Percentiles rank a stretch among this genome's conserved stretches.
Evolutionary conservation across 208 protist species (phyloP).

Genomic region (Crithidia brevicula): DNA sequence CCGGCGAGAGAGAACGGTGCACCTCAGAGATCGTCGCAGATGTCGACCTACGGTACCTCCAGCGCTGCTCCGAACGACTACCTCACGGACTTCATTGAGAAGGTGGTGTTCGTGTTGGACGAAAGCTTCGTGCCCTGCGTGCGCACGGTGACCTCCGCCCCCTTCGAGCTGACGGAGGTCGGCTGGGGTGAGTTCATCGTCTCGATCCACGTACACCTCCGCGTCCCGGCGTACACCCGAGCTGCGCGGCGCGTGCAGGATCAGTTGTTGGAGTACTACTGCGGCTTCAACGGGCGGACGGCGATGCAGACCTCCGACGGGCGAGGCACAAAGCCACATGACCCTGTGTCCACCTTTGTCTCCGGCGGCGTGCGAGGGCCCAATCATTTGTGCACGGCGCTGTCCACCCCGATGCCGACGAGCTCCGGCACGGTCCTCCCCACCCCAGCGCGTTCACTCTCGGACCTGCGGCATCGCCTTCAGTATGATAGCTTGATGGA

Average conservation of each 20-base stretch:
- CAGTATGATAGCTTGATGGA: conserved; percentile 41
- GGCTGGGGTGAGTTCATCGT: conserved; percentile 92
- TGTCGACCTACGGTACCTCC: conserved; percentile 14
- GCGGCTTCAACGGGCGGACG: conserved; percentile 32
- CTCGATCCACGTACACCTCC: conserved; percentile 74
- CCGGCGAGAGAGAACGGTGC: background rate
- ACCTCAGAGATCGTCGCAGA: conserved; percentile 16
- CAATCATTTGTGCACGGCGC: conserved; percentile 18
- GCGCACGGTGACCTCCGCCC: conserved; percentile 58
- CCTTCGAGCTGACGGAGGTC: conserved; percentile 85
- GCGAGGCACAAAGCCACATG: conserved; percentile 31
- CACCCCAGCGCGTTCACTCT: conserved; percentile 21
- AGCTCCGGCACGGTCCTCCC: conserved; percentile 19
- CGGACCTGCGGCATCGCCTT: conserved; percentile 21
- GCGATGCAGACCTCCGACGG: conserved; percentile 32
- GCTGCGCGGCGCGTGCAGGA: conserved; percentile 19
- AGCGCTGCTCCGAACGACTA: conserved; percentile 41
- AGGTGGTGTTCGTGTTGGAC: conserved; percentile 82
- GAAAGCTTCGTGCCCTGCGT: conserved; percentile 72
- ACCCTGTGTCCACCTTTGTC: conserved; percentile 30
- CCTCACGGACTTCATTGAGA: conserved; percentile 75
- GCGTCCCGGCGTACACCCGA: conserved; percentile 27
- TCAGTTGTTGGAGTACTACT: conserved; percentile 32
- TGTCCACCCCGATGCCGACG: conserved; percentile 28
- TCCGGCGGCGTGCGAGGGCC: conserved; percentile 17